These are phyloP conservation scores for Saccharomycopsis javanensis DNA, from an alignment of 805 yeast species.

Conservation along the genomic window DNA sequence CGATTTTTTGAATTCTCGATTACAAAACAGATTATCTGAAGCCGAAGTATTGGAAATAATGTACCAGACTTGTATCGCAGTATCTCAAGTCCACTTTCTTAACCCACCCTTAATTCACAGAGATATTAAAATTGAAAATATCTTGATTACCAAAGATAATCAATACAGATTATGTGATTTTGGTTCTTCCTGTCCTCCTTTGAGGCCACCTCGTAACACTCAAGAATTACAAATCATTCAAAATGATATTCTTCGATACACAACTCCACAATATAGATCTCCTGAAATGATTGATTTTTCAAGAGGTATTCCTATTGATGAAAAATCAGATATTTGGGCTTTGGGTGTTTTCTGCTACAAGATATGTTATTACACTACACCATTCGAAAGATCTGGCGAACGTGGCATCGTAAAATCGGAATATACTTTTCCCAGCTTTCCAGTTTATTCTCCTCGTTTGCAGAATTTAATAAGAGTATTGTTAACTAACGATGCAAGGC, in stretches of 20 bases:
- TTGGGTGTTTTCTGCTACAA: constrained; percentile 86
- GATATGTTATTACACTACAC: constrained; percentile 86
- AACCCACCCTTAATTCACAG: constrained; percentile 65
- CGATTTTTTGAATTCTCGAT: constrained; percentile 68
- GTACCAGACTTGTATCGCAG: constrained; percentile 63
- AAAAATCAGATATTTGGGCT: constrained; percentile 95
- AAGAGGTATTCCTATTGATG: constrained; percentile 76
- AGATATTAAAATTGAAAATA: constrained; percentile 92
- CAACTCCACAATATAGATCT: constrained; percentile 91
- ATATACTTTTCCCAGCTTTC: constrained; percentile 63
- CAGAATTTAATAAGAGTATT: constrained; percentile 67
- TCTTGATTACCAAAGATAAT: constrained; percentile 60
- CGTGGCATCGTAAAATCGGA: constrained; percentile 79
- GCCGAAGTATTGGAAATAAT: constrained; percentile 57
- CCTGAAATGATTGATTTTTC: constrained; percentile 95
- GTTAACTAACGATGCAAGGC: constrained; percentile 72
- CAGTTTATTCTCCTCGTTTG: constrained; percentile 60
- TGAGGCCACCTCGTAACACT: constrained; percentile 66
- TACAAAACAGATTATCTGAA: constrained; percentile 58
- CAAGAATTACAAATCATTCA: constrained; percentile 67
- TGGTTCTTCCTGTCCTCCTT: constrained; percentile 71
- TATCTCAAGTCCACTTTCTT: constrained; percentile 68
- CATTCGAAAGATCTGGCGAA: constrained; percentile 79
- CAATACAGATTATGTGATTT: constrained; percentile 85
- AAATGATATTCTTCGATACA: constrained; percentile 78